These are phyloP conservation scores for Yamadazyma diospyri DNA, from an alignment of 1,139 yeast genomes.

Conservation along the genomic window DNA sequence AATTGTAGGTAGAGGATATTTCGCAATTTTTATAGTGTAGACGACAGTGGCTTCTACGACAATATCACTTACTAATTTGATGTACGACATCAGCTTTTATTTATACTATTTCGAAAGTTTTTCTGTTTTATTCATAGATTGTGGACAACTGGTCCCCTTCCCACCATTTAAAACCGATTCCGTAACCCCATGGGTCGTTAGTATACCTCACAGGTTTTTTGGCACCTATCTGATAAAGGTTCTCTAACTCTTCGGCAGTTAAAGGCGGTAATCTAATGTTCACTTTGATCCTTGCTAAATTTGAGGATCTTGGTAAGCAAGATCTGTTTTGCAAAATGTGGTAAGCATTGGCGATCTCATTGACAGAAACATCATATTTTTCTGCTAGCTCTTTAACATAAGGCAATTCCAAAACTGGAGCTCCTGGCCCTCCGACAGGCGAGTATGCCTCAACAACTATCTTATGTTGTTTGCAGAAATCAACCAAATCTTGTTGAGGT, in stretches of 20 bases:
- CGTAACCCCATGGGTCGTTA: conserved; percentile 36
- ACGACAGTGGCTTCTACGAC: too few relatives aligned
- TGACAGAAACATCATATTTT: conserved; percentile 30
- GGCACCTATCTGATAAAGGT: conserved; percentile 41
- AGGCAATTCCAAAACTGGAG: conserved; percentile 34
- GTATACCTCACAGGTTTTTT: conserved; percentile 38
- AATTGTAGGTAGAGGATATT: not conserved
- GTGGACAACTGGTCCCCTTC: conserved; percentile 20
- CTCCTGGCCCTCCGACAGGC: conserved; percentile 69
- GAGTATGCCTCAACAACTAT: conserved; percentile 66
- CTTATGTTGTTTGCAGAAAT: conserved; percentile 32
- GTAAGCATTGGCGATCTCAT: conserved; percentile 37
- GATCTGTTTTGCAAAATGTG: conserved; percentile 34
- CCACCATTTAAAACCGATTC: conserved; percentile 38
- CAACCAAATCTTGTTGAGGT: conserved; percentile 36
- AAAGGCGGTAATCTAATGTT: conserved; percentile 35
- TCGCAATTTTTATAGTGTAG: not conserved
- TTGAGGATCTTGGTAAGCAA: conserved; percentile 35
- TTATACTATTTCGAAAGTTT: too few relatives aligned
- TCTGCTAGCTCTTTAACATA: conserved; percentile 38
- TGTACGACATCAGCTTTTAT: too few relatives aligned
- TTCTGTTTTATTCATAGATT: not conserved
- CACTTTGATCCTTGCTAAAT: conserved; percentile 32
- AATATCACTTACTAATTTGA: too few relatives aligned
- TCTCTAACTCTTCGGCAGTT: conserved; percentile 38